Conservation (phyloP, 140 eudicot species). For the Senecio squalidus region DNA sequence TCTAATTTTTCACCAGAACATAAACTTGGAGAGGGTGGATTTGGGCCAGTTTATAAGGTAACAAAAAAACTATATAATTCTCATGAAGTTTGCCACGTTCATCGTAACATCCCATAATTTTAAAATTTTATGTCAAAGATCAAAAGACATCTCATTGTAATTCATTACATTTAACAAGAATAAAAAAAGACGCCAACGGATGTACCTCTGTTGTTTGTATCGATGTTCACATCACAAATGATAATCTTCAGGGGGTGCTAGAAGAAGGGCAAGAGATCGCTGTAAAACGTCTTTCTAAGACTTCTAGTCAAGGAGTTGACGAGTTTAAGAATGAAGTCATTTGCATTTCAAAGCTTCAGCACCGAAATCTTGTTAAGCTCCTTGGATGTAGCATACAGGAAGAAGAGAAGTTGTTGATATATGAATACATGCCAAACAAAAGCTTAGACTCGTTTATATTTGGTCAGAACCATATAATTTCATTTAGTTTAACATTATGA, state of each 20-base stretch:
- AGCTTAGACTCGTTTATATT: slow-evolving; percentile 41
- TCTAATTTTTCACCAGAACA: slow-evolving; percentile 5
- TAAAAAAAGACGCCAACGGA: too few relatives aligned
- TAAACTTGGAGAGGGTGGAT: too few relatives aligned
- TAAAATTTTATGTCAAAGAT: too few relatives aligned
- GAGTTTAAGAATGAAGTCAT: slow-evolving; percentile 42
- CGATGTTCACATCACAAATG: too few relatives aligned
- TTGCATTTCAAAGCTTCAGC: slow-evolving; percentile 46
- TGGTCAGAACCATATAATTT: slow-evolving; percentile 16
- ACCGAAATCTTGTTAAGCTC: slow-evolving; percentile 48
- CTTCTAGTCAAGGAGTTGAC: slow-evolving; percentile 30
- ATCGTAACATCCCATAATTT: too few relatives aligned
- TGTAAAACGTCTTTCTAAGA: slow-evolving; percentile 39
- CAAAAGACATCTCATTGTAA: too few relatives aligned
- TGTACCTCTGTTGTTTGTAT: too few relatives aligned
- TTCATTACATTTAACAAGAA: too few relatives aligned
- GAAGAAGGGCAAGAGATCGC: slow-evolving; percentile 36
- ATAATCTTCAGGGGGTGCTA: slow-evolving; percentile 21
- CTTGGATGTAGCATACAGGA: slow-evolving; percentile 36
- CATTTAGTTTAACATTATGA: neutral
- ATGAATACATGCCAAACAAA: slow-evolving; percentile 53
- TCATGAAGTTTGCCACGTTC: too few relatives aligned
- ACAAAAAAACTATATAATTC: too few relatives aligned
- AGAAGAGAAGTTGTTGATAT: slow-evolving; percentile 39
- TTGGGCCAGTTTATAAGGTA: too few relatives aligned